Evolutionary conservation across 208 protist genomes (phyloP).

Genomic region (Leishmania turanica): DNA sequence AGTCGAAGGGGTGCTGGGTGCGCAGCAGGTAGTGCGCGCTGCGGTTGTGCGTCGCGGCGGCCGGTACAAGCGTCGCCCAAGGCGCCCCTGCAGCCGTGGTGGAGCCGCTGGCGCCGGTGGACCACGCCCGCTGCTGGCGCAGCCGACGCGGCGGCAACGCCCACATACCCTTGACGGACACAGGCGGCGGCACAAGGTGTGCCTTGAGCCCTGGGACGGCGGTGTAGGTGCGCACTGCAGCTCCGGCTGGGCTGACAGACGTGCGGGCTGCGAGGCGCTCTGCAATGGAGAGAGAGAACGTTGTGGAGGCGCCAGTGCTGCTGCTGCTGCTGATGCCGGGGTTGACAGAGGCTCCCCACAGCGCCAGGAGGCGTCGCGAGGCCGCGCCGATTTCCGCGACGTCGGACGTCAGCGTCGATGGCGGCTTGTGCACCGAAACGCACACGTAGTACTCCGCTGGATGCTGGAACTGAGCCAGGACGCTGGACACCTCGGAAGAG

Average conservation of each 20-base stretch:
- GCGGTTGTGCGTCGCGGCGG: constrained; percentile 29
- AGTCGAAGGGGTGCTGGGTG: constrained; percentile 7
- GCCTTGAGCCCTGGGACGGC: constrained; percentile 58
- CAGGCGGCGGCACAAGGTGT: constrained; percentile 40
- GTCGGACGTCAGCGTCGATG: background rate
- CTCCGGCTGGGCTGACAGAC: constrained; percentile 15
- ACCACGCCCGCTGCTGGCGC: background rate
- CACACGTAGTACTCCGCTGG: constrained; percentile 67
- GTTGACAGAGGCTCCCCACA: constrained; percentile 12
- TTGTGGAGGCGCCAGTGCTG: background rate
- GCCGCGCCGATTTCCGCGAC: constrained; percentile 5
- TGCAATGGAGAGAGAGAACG: constrained; percentile 16
- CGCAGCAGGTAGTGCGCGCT: constrained; percentile 29
- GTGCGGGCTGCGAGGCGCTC: constrained; percentile 23
- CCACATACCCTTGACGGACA: constrained; percentile 65
- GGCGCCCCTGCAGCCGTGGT: no score
- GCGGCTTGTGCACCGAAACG: constrained; percentile 45
- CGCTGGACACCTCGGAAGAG: constrained; percentile 3
- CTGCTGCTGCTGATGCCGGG: constrained; percentile 4
- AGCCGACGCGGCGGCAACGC: constrained; percentile 46
- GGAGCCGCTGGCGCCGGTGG: no score
- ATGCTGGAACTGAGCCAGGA: constrained; percentile 17
- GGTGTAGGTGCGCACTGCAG: constrained; percentile 48
- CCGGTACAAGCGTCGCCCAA: constrained; percentile 19
- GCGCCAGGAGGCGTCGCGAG: constrained; percentile 21